Evolutionary conservation across 495 filamentous ascomycete species (phyloP), one percentile per base, ranked within the genome.

Genomic region (Lepraria neglecta): DNA sequence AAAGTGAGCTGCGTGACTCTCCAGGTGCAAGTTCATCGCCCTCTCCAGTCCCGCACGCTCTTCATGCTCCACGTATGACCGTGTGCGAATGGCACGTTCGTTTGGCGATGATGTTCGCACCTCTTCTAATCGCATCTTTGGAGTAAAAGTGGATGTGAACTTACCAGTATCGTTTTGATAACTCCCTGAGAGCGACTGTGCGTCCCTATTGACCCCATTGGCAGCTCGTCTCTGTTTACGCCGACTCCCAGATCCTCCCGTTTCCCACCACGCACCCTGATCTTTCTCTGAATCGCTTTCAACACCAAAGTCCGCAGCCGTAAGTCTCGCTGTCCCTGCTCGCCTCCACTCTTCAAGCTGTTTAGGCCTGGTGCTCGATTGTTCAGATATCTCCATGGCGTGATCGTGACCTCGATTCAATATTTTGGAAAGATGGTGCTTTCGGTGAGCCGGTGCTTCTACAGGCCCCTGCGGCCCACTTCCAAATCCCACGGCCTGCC

Each of bases 261-360:
- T 65, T 56, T 85, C 83, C 82, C 82, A 81, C 81, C 80, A 83
- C 40, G 80, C 63, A 31, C 71, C 73, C 51, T 73, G 67, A 65
- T 74, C 79, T 15, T 76, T 76, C 38, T 60, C 60, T 17, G 67
- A 47, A 12, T 74, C 65, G 40, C 67, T 62, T 21, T 71, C 71
- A 1, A 81, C 68, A 58, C 78, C 77, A 15, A 86, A 75, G 43
- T 82, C 66, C 11, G 74, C 65, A 33, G 78, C 79, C 0, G 75
- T 72, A 40, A 86, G 67, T 9, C 74, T 72, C 43, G 80, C 82
- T 11, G 79, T 73, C 0, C 77, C 78, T 35, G 73, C 80, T 53
- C 77, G 77, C 67, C 76, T 81, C 83, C 83, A 86, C 68, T 86
- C 83, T 54, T 84, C 76, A 12, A 84, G 69, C 45, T 77, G 78